phyloP scores from a whole-genome alignment of 139 green algal species.

The Bryopsis sp. region DNA sequence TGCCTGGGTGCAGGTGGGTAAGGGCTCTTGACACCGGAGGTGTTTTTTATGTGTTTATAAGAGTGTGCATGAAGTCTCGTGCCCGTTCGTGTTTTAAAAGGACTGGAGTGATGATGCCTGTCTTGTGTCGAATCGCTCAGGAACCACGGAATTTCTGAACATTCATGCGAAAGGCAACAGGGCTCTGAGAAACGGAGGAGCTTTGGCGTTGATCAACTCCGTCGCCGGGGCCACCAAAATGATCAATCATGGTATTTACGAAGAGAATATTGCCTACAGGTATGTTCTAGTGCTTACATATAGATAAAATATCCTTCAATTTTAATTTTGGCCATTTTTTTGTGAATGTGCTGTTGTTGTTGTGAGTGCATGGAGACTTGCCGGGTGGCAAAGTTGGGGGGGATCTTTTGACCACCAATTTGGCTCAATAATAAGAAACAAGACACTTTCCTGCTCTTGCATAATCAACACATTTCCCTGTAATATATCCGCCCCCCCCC shows the following conservation, averaged over 20 bases:
- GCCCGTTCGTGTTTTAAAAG: not conserved
- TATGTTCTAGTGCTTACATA: not conserved
- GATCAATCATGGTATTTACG: not conserved
- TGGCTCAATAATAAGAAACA: too few species aligned
- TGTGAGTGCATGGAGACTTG: not conserved
- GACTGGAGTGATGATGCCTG: not conserved
- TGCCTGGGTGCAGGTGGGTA: not conserved
- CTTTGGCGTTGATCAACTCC: not conserved
- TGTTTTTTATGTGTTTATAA: too few species aligned
- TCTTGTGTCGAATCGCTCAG: not conserved
- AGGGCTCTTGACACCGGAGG: too few species aligned
- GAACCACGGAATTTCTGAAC: not conserved
- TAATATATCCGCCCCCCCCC: too few species aligned
- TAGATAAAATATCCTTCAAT: not conserved
- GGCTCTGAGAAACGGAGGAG: not conserved
- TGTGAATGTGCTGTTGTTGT: too few species aligned
- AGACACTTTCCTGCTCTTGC: too few species aligned
- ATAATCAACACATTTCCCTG: too few species aligned
- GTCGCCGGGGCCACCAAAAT: not conserved
- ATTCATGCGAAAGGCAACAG: not conserved
- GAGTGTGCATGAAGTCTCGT: not conserved
- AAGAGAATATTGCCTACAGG: not conserved
- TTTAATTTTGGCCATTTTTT: too few species aligned
- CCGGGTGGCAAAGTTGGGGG: not conserved
- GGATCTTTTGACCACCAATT: too few species aligned